These are phyloP conservation scores for Pyrrhoderma noxium DNA, from an alignment of 1,284 basidiomycete species.

Conservation along the genomic window DNA sequence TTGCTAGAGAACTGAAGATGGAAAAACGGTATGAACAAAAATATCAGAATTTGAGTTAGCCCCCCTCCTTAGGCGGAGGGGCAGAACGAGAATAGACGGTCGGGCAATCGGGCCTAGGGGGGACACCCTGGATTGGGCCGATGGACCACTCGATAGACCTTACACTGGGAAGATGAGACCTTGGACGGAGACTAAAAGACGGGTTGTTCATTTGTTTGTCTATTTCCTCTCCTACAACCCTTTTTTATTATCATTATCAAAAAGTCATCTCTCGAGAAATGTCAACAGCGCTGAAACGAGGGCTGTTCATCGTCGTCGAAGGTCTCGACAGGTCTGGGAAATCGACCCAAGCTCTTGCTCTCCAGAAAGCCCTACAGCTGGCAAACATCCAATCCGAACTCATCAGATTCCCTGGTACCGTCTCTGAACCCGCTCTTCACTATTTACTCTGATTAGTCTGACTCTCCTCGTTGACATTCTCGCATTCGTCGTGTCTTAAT, in stretches of 20 bases:
- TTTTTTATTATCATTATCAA: no score
- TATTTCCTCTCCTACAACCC: no score
- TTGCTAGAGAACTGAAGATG: no score
- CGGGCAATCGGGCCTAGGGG: no score
- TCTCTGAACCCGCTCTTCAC: neutral
- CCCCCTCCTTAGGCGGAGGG: no score
- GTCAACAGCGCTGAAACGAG: conserved; percentile 35
- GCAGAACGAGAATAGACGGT: no score
- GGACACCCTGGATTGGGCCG: neutral
- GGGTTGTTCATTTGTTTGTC: no score
- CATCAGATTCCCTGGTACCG: conserved; percentile 81
- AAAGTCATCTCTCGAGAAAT: conserved; percentile 20
- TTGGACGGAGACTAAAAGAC: no score
- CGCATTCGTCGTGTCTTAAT: no score
- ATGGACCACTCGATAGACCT: conserved; percentile 5
- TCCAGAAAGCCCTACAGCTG: conserved; percentile 45
- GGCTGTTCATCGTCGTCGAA: conserved; percentile 86
- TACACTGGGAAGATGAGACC: no score
- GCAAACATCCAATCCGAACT: conserved; percentile 40
- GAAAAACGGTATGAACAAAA: no score
- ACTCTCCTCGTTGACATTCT: neutral
- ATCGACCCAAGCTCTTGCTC: conserved; percentile 70
- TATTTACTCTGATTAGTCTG: neutral
- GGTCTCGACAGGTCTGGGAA: conserved; percentile 93
- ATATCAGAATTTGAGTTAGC: no score